Conservation (phyloP, 306 rosid species). For the Prunus dulcis region DNA sequence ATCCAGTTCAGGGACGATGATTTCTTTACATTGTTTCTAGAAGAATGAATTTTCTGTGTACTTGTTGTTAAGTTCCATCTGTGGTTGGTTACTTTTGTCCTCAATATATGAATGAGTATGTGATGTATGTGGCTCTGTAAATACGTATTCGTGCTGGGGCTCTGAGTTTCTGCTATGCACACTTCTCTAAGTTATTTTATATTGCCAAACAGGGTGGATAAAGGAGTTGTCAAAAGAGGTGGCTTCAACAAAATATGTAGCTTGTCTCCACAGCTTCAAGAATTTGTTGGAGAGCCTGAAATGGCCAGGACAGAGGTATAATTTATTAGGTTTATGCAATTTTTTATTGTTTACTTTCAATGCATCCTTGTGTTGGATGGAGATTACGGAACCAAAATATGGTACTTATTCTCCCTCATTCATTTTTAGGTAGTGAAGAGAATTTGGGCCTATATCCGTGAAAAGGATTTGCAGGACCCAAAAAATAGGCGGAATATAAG, state of each 20-base stretch:
- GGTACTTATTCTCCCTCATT: not conserved
- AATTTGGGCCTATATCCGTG: constrained; percentile 30
- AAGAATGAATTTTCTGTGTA: not conserved
- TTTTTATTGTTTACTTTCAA: not conserved
- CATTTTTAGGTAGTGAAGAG: constrained; percentile 36
- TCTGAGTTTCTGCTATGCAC: not conserved
- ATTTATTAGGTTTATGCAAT: not conserved
- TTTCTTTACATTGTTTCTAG: not conserved
- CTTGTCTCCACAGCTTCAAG: constrained; percentile 44
- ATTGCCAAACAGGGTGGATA: constrained; percentile 12
- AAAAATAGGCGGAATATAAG: constrained; percentile 26
- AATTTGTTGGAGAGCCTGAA: constrained; percentile 33
- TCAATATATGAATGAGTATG: not conserved
- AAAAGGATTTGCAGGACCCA: constrained; percentile 36
- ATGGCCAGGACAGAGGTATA: constrained; percentile 39
- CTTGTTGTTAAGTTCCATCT: not conserved
- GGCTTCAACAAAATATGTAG: constrained; percentile 38
- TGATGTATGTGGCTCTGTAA: not conserved
- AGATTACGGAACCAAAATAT: constrained; percentile 1
- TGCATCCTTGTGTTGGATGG: not conserved
- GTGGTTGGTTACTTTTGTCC: not conserved
- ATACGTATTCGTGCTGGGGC: not conserved
- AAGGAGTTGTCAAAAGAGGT: constrained; percentile 31
- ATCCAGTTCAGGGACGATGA: not conserved
- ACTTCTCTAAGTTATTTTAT: not conserved